These are phyloP conservation scores for Coemansia sp. DNA, from an alignment of 192 early-diverging fungal species.

Conservation along the genomic window DNA sequence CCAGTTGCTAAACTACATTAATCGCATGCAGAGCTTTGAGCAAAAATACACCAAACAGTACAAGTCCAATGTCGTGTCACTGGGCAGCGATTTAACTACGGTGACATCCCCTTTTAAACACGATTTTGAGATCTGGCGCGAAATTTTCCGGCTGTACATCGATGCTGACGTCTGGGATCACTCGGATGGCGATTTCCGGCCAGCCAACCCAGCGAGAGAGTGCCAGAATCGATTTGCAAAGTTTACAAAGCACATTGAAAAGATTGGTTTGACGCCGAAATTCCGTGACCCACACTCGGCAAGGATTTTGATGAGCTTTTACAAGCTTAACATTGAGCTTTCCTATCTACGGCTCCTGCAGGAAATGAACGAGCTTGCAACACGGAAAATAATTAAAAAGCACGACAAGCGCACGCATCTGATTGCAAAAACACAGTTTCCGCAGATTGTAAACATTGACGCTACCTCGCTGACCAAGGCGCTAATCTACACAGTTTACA, in stretches of 20 bases:
- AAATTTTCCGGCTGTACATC: slow-evolving; percentile 69
- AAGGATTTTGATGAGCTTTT: slow-evolving; percentile 47
- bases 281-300: slow-evolving; percentile 42
- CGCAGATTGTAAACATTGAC: slow-evolving; percentile 38
- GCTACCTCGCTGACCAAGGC: slow-evolving; percentile 52
- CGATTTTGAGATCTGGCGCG: slow-evolving; percentile 70
- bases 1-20: slow-evolving; percentile 59
- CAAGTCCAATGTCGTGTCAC: slow-evolving; percentile 54
- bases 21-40: slow-evolving; percentile 62
- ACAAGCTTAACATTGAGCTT: slow-evolving; percentile 69
- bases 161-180: slow-evolving; percentile 70
- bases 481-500: slow-evolving; percentile 64
- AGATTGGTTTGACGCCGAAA: slow-evolving; percentile 21
- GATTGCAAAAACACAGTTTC: slow-evolving; percentile 54
- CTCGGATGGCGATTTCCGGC: slow-evolving; percentile 61
- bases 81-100: slow-evolving; percentile 57
- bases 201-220: slow-evolving; percentile 57
- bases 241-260: slow-evolving; percentile 55
- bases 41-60: slow-evolving; percentile 56
- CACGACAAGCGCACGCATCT: slow-evolving; percentile 84
- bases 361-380: slow-evolving; percentile 73
- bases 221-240: slow-evolving; percentile 64
- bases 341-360: slow-evolving; percentile 70
- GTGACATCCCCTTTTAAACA: slow-evolving; percentile 72
- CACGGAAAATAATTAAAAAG: slow-evolving; percentile 86